Evolutionary conservation across 2,329 filamentous ascomycete genomes (phyloP), one percentile per base, ranked within the genome.

Genomic region (Monilinia aucupariae): DNA sequence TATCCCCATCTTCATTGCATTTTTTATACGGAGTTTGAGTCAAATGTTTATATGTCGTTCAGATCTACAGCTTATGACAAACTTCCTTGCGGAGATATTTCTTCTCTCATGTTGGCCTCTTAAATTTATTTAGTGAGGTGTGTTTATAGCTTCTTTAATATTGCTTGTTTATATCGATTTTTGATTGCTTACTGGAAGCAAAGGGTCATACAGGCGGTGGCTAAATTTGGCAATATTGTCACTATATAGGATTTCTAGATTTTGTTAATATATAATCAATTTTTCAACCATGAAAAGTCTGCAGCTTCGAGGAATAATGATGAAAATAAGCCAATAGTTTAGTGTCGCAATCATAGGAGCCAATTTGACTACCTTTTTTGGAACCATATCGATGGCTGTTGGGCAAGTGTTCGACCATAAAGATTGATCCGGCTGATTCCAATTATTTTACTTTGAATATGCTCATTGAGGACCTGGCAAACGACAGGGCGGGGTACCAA

Each of bases 401-500:
- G 20, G 30, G 22, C 8, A 45, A 22, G n/a, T 39, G 5, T 39
- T 15, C 13, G 15, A 39, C 13, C 13, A 6, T 39, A 15, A 39
- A 39, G 37, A 39, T 12, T 39, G 2, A 39, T 39, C 15, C 8
- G 0, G 17, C 25, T 25, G 4, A 17, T 10, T 15, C 13, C 13
- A 39, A 3, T 15, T 25, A 37, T 52, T 12, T 8, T 37, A 51
- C 27, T 27, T 34, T 51, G 1, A 30, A 34, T 34, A 17, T 51
- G 32, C 69, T 70, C 2, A n/a, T 30, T 50, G 48, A 1, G 20
- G 17, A 8, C 15, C 30, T 51, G 9, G 27, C 27, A 30, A 30
- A 30, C 27, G 1, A n/a, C 13, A 43, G 59, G 2, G 30, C 67
- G 13, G 71, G 69, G 77, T 53, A 54, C 12, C 37, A 27, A 27